Percentiles rank a stretch among this genome's conserved stretches.
Evolutionary conservation across 2,329 filamentous ascomycete genomes (phyloP).

Genomic region (Trematosphaeria pertusa): DNA sequence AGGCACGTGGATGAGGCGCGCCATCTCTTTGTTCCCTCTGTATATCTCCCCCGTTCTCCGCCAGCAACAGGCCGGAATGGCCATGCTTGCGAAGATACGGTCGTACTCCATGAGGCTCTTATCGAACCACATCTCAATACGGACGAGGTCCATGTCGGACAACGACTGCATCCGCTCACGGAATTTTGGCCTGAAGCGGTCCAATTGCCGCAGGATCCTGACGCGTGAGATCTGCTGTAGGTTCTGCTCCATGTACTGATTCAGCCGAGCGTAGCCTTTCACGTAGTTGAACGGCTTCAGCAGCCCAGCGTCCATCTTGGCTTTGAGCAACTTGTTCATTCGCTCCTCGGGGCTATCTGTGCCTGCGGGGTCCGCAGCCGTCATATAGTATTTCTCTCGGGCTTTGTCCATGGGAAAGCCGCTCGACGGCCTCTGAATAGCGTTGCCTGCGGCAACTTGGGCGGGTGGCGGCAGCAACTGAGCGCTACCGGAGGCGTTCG

Average conservation of each 20-base stretch:
- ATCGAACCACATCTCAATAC: constrained; percentile 99
- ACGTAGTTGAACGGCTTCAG: constrained; percentile 98
- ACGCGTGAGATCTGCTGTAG: constrained; percentile 83
- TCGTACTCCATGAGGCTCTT: constrained; percentile 96
- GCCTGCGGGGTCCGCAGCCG: constrained; percentile 92
- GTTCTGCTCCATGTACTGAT: constrained; percentile 89
- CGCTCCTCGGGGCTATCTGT: constrained; percentile 87
- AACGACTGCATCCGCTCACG: constrained; percentile 90
- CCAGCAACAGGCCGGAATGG: constrained; percentile 97
- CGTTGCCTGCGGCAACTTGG: constrained; percentile 57
- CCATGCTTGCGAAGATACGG: constrained; percentile 98
- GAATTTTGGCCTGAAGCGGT: constrained; percentile 94
- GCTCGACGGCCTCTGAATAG: constrained; percentile 67
- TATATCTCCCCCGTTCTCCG: constrained; percentile 96
- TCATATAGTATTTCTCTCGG: constrained; percentile 90
- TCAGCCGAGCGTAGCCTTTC: constrained; percentile 89
- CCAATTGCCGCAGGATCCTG: constrained; percentile 89
- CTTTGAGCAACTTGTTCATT: constrained; percentile 91
- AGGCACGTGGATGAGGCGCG: constrained; percentile 89
- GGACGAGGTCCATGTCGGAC: constrained; percentile 91
- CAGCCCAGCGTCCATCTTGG: constrained; percentile 94
- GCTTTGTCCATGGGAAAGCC: constrained; percentile 72
- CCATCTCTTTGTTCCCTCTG: constrained; percentile 98
- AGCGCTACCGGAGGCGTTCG: constrained; percentile 56
- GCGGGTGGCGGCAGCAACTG: constrained; percentile 51